Evolutionary conservation across 2,329 filamentous ascomycete genomes (phyloP).

Genomic region (Cladosporium sp.): DNA sequence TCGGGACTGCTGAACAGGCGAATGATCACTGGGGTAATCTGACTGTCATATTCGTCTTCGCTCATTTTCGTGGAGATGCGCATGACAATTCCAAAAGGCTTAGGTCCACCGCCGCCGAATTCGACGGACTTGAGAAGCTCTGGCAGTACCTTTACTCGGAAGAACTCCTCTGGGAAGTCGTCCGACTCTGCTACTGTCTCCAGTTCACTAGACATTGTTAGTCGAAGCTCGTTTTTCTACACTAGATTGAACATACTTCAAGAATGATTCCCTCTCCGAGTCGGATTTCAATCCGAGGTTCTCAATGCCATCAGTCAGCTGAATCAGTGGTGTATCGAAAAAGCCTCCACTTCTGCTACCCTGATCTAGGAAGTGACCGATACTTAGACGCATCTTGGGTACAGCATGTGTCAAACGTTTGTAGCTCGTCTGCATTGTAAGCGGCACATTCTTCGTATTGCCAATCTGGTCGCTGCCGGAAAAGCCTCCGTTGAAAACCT

Average conservation of each 20-base stretch:
- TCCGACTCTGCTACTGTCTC: conserved; percentile 69
- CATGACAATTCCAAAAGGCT: conserved; percentile 81
- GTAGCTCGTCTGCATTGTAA: conserved; percentile 85
- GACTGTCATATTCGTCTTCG: conserved; percentile 82
- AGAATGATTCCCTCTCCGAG: conserved; percentile 76
- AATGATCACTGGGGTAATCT: conserved; percentile 80
- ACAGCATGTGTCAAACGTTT: conserved; percentile 84
- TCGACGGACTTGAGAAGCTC: conserved; percentile 98
- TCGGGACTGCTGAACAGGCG: conserved; percentile 88
- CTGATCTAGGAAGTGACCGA: conserved; percentile 84
- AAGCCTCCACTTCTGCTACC: conserved; percentile 78
- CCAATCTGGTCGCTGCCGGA: conserved; percentile 72
- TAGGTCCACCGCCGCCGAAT: conserved; percentile 90
- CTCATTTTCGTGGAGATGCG: conserved; percentile 85
- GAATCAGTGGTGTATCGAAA: conserved; percentile 89
- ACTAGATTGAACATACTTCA: too few species aligned
- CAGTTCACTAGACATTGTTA: conserved; percentile 56
- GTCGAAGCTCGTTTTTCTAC: too few species aligned
- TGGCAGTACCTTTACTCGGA: conserved; percentile 93
- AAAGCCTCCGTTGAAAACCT: conserved; percentile 87
- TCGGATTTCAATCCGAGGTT: conserved; percentile 85
- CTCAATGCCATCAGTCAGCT: conserved; percentile 87
- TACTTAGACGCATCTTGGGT: conserved; percentile 80
- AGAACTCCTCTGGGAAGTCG: conserved; percentile 96
- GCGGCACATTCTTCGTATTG: conserved; percentile 80